A percentile compares a stretch with the other conserved stretches of the same genome.
phyloP scores from a whole-genome alignment of 331 rosid genomes.

The Saraca asoca region DNA sequence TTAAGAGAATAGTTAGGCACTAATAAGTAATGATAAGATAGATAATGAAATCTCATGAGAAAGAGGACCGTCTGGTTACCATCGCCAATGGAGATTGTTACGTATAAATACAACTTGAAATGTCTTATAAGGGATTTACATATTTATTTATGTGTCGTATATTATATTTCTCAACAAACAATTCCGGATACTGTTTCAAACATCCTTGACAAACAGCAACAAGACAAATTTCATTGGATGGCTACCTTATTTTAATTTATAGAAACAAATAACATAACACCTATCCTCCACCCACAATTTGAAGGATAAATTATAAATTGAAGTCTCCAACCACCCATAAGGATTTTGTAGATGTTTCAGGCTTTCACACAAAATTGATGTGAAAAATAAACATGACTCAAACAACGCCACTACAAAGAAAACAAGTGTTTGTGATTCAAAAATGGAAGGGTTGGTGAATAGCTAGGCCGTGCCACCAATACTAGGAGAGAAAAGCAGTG shows the following conservation, averaged over 20 bases:
- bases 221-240: conserved; percentile 28
- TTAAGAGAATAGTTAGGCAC: too few relatives aligned
- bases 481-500: conserved; percentile 23
- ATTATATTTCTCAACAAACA: background rate
- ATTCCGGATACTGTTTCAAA: conserved; percentile 13
- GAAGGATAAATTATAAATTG: background rate
- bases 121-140: too few relatives aligned
- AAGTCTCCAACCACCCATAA: background rate
- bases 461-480: conserved; percentile 40
- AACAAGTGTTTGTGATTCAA: background rate
- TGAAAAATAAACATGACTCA: too few relatives aligned
- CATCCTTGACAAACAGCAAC: conserved; percentile 43
- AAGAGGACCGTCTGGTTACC: too few relatives aligned
- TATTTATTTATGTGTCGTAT: background rate
- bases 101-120: too few relatives aligned
- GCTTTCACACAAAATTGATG: too few relatives aligned
- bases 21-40: too few relatives aligned
- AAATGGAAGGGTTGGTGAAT: background rate
- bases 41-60: too few relatives aligned
- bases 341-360: background rate
- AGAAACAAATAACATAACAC: background rate
- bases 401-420: too few relatives aligned
- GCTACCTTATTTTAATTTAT: background rate
- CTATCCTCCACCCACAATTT: too few relatives aligned
- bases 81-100: too few relatives aligned